Conservation (phyloP, 257 asterid genomes). For the Gentiana macrophylla region DNA sequence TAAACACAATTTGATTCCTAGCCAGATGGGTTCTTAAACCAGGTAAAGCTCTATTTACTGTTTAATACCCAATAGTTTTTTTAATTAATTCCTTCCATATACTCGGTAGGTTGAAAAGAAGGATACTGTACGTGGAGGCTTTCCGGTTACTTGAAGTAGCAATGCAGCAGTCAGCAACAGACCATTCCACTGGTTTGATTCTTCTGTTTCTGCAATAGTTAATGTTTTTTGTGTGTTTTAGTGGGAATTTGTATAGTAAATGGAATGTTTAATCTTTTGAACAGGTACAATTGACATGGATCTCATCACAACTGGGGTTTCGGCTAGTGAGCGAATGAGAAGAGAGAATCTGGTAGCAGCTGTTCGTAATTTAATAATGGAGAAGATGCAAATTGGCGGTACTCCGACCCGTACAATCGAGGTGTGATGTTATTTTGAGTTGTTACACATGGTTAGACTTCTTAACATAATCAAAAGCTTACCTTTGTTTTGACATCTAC, state of each 20-base stretch:
- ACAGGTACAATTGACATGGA: slow-evolving; percentile 99
- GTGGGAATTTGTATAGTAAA: not conserved
- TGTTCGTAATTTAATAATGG: slow-evolving; percentile 72
- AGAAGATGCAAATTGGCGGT: slow-evolving; percentile 89
- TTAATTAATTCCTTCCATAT: too few species aligned
- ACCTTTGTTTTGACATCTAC: not conserved
- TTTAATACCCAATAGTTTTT: too few species aligned
- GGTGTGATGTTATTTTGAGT: slow-evolving; percentile 33
- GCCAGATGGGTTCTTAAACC: too few species aligned
- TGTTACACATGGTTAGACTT: not conserved
- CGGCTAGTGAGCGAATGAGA: slow-evolving; percentile 96
- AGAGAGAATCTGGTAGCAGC: slow-evolving; percentile 70
- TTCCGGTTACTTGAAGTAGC: slow-evolving; percentile 96
- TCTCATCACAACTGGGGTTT: slow-evolving; percentile 93
- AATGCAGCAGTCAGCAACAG: slow-evolving; percentile 98
- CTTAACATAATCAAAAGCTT: not conserved
- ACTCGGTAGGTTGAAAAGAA: slow-evolving; percentile 54
- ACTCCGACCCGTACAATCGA: slow-evolving; percentile 65
- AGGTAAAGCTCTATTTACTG: slow-evolving; percentile 13
- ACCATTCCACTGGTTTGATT: slow-evolving; percentile 79
- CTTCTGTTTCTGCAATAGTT: slow-evolving; percentile 3
- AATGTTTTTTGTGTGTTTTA: not conserved
- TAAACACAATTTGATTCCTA: too few species aligned
- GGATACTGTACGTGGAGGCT: slow-evolving; percentile 86
- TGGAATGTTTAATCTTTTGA: slow-evolving; percentile 6